Evolutionary conservation across 768 basidiomycete species (phyloP), one percentile per base, ranked within the genome.

Genomic region (Psilocybe azurescens): DNA sequence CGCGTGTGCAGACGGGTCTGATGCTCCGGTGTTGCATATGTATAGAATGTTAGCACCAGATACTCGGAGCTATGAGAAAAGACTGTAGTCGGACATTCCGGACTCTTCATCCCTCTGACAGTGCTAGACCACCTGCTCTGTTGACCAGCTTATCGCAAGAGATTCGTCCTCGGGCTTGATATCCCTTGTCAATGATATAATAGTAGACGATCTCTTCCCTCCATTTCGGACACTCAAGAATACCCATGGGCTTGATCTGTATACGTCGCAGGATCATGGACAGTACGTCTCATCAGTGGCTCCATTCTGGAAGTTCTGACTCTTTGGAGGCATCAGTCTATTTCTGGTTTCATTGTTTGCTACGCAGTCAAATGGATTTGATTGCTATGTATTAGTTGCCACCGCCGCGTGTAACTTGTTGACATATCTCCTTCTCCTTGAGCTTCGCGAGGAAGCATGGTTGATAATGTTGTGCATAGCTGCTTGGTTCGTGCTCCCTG

Each of bases 291-390:
- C 28, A 28, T 10, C 30, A 52, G 50, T 52, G 50, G 52, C 52
- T 53, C 52, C 52, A 38, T 53, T n/a, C 33, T 53, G 52, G 33
- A 53, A 53, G 52, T 53, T 53, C 50, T 53, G 33, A 33, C 52
- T 36, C 46, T 61, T 55, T 56, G 54, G 60, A 61, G 54, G 56
- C 46, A 49, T 56, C 60, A 56, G 24, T 38, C 60, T 61, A 61
- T 61, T 56, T 29, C 48, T 55, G 38, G 53, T 18, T 38, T 7
- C 33, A 32, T 33, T 36, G 52, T 53, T 52, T 52, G n/a, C 51
- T 52, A 52, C 51, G 30, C 52, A 53, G 30, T 53, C 33, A 53
- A n/a, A 32, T 53, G 52, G 33, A 53, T 53, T 33, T 53, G n/a
- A 53, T 53, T 33, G 52, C 16, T 36, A 36, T 56, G n/a, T n/a